Evolutionary conservation across 768 basidiomycete species (phyloP).

Genomic region (Lentinula guzmanii): DNA sequence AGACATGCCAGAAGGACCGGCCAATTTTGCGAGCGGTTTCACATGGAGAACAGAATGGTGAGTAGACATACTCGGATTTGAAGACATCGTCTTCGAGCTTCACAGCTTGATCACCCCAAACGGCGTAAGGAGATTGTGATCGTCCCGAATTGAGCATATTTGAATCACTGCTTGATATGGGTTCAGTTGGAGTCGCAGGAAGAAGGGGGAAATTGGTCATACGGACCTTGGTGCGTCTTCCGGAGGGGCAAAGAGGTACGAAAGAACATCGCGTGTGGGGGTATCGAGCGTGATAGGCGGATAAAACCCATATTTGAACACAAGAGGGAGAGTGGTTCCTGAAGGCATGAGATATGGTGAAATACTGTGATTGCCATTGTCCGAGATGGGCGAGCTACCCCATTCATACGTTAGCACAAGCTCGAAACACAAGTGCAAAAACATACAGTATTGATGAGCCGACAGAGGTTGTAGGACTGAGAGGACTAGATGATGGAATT

Average conservation of each 20-base stretch:
- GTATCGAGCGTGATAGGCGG: constrained; percentile 52
- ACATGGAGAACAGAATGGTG: constrained; percentile 20
- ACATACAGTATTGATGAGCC: constrained; percentile 34
- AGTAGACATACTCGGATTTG: constrained; percentile 71
- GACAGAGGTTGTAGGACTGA: constrained; percentile 23
- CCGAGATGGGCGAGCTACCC: constrained; percentile 18
- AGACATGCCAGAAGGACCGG: constrained; percentile 19
- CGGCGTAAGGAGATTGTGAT: constrained; percentile 46
- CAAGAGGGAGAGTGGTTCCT: constrained; percentile 25
- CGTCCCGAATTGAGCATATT: constrained; percentile 27
- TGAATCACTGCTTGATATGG: constrained; percentile 27
- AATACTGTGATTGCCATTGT: constrained; percentile 17
- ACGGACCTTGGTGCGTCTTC: constrained; percentile 39
- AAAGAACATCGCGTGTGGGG: constrained; percentile 59
- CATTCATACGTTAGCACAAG: constrained; percentile 7
- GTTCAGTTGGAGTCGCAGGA: background rate
- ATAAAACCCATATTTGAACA: constrained; percentile 44
- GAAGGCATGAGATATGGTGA: constrained; percentile 14
- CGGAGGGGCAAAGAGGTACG: constrained; percentile 72
- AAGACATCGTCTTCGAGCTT: constrained; percentile 69
- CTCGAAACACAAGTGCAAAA: constrained; percentile 9
- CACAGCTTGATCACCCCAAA: constrained; percentile 72
- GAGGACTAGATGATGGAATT: constrained; percentile 7
- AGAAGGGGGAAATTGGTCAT: constrained; percentile 13
- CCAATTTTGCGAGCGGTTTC: constrained; percentile 19